Base-by-base conservation (phyloP, 371 early-diverging fungal species). In the Umbelopsis sp. region DNA sequence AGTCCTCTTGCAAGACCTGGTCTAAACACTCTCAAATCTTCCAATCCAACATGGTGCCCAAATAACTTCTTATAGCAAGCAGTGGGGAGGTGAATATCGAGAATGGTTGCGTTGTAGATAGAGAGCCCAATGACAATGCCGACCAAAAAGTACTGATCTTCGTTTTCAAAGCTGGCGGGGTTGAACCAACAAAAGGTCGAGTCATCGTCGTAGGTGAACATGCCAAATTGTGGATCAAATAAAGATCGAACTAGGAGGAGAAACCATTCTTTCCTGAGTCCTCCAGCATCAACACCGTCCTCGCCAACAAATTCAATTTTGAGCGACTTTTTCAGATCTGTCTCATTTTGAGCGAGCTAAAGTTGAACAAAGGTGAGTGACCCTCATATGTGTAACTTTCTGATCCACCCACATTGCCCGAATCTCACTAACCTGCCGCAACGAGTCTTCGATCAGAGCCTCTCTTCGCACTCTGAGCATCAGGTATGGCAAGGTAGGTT, bases 11-110 rank as follows among this genome's bases (percentile, higher is more conserved):
- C 94, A 25, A 97, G 78, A 6, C 91, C 82, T 9, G 90, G 90
- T 37, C 85, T 76, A 70, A 91, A 83, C 4, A 84, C 77, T 12
- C 72, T 76, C 50, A 93, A 71, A 69, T 89, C 89, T 14, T 78
- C 71, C 7, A 96, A 70, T 41, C 78, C 86, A 25, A 91, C 84
- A 4, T 87, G 82, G 29, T 76, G 65, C 48, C 82, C 86, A 51
- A 98, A 79, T n/a, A 99, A 80, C 79, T 97, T 99, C 77, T 97
- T 97, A 74, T 96, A 99, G 65, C 93, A 92, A 1, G 95, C 95
- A 35, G 90, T 80, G 0, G 99, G 96, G 52, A 99, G 85, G 50
- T 92, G 94, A 14, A 97, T 84, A 74, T 97, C 96, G 10, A 99
- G 78, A 70, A 95, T 93, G 35, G 91, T 94, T 24, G 92, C 92